Evolutionary conservation across 495 filamentous ascomycete genomes (phyloP).

Genomic region (Penicillium longicatenatum): DNA sequence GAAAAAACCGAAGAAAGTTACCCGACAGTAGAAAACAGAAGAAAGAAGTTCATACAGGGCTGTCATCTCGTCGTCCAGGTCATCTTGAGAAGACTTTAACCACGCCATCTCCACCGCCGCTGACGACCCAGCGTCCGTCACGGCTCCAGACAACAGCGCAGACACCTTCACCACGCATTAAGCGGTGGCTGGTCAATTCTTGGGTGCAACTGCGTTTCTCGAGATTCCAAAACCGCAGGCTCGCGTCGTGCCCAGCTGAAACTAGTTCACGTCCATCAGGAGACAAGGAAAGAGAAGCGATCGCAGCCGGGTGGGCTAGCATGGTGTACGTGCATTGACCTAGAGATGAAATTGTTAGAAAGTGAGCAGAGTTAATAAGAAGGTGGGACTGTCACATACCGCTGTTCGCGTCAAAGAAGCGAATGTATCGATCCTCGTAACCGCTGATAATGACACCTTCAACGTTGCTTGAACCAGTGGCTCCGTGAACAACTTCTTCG

Average conservation of each 20-base stretch:
- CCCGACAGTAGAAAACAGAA: constrained; percentile 26
- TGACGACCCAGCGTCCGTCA: constrained; percentile 92
- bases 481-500: constrained; percentile 71
- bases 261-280: constrained; percentile 94
- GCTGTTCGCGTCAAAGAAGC: constrained; percentile 98
- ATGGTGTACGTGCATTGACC: constrained; percentile 99
- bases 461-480: constrained; percentile 83
- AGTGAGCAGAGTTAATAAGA: not conserved
- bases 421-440: constrained; percentile 91
- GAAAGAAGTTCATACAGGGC: constrained; percentile 39
- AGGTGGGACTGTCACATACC: constrained; percentile 61
- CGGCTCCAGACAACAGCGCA: constrained; percentile 92
- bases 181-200: constrained; percentile 85
- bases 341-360: constrained; percentile 46
- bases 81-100: constrained; percentile 90
- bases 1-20: constrained; percentile 26
- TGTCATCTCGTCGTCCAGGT: constrained; percentile 28
- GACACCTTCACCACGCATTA: constrained; percentile 94
- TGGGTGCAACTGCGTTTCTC: constrained; percentile 93
- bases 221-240: constrained; percentile 94
- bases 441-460: constrained; percentile 93
- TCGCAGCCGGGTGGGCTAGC: constrained; percentile 92
- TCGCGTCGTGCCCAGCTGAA: constrained; percentile 92
- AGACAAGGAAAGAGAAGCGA: constrained; percentile 85
- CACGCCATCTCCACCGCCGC: constrained; percentile 92